Evolutionary conservation across 345 rosid genomes (phyloP).

Genomic region (Physaria fendleri): DNA sequence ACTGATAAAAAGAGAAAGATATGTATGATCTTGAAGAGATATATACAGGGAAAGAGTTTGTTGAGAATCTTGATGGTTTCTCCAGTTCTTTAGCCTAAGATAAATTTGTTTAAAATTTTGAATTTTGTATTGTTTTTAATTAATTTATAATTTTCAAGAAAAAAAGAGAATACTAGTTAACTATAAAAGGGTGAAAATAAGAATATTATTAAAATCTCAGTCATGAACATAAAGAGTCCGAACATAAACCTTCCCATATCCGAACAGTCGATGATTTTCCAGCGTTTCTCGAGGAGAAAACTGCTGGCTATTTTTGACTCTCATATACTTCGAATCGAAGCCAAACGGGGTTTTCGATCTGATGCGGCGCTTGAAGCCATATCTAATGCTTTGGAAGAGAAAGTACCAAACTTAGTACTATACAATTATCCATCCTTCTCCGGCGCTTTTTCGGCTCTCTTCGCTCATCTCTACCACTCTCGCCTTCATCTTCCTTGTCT

Average conservation of each 20-base stretch:
- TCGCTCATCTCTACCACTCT: constrained; percentile 72
- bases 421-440: constrained; percentile 90
- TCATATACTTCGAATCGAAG: neutral
- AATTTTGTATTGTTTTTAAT: too few relatives aligned
- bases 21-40: too few relatives aligned
- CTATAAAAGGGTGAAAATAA: too few relatives aligned
- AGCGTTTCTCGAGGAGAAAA: neutral
- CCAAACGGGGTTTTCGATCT: constrained; percentile 54
- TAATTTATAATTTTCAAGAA: too few relatives aligned
- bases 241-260: neutral
- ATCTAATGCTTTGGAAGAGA: constrained; percentile 48
- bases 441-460: constrained; percentile 78
- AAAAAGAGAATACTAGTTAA: too few relatives aligned
- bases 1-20: too few relatives aligned
- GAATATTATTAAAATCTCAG: neutral
- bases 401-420: constrained; percentile 46
- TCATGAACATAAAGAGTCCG: neutral
- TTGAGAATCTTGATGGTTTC: too few relatives aligned
- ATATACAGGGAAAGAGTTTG: too few relatives aligned
- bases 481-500: constrained; percentile 59
- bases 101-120: too few relatives aligned
- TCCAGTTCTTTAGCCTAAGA: too few relatives aligned
- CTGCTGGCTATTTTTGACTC: neutral
- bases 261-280: constrained; percentile 7
- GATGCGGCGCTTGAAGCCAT: constrained; percentile 74